These are phyloP conservation scores for Blastobotrys malaysiensis DNA, from an alignment of 1,139 yeast genomes.

Conservation along the genomic window DNA sequence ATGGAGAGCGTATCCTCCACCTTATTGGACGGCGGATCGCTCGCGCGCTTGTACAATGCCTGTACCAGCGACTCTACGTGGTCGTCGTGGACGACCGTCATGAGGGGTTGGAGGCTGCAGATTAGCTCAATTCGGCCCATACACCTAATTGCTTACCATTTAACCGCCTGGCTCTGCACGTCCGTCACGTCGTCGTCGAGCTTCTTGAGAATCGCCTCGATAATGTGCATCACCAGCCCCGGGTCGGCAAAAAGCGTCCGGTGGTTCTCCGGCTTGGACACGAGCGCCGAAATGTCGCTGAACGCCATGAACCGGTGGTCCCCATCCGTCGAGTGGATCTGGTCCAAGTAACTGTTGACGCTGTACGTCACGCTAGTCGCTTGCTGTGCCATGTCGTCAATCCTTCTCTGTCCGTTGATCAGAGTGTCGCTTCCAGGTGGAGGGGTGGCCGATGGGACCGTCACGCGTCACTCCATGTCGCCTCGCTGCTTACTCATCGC, in stretches of 20 bases:
- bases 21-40: conserved; percentile 3
- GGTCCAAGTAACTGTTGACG: conserved; percentile 17
- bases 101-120: conserved; percentile 39
- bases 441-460: background rate
- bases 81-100: conserved; percentile 20
- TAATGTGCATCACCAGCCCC: conserved; percentile 34
- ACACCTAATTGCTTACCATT: conserved; percentile 40
- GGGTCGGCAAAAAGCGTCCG: conserved; percentile 28
- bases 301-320: conserved; percentile 85
- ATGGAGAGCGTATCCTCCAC: conserved; percentile 37
- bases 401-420: background rate
- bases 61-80: conserved; percentile 21
- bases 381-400: background rate
- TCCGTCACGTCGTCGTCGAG: conserved; percentile 65
- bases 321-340: conserved; percentile 49
- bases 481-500: background rate
- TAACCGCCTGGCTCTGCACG: conserved; percentile 74
- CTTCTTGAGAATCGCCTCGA: conserved; percentile 47
- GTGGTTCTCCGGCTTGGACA: conserved; percentile 29
- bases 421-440: background rate
- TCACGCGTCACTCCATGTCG: background rate
- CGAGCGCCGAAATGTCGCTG: conserved; percentile 59
- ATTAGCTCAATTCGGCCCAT: no score
- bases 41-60: conserved; percentile 10
- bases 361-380: background rate